These are phyloP conservation scores for Candida germanica DNA, from an alignment of 805 yeast genomes.

Conservation along the genomic window DNA sequence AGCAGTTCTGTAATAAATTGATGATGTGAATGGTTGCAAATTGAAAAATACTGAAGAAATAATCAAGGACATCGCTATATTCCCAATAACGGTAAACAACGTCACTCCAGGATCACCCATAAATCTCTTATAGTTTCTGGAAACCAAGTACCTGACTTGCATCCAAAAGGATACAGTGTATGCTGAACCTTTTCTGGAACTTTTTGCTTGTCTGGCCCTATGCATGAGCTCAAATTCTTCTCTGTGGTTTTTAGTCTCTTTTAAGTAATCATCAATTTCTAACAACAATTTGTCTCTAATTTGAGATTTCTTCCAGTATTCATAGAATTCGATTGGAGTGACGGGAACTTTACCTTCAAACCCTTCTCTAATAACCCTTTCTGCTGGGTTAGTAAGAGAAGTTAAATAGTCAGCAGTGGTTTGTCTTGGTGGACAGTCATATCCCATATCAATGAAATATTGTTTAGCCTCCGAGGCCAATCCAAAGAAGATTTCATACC, in stretches of 20 bases:
- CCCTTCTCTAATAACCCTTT: conserved; percentile 51
- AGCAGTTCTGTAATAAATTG: conserved; percentile 64
- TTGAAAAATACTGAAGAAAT: conserved; percentile 60
- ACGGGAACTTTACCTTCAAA: conserved; percentile 53
- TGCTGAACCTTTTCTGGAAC: conserved; percentile 31
- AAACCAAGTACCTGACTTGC: conserved; percentile 51
- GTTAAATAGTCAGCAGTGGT: conserved; percentile 69
- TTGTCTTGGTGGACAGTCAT: conserved; percentile 58
- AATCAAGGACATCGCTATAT: conserved; percentile 54
- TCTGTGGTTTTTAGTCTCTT: conserved; percentile 18
- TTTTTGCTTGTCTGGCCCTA: conserved; percentile 39
- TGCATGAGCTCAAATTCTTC: conserved; percentile 20
- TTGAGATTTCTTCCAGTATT: conserved; percentile 55
- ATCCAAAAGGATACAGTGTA: conserved; percentile 44
- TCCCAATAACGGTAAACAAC: conserved; percentile 48
- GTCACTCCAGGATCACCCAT: conserved; percentile 58
- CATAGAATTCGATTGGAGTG: conserved; percentile 56
- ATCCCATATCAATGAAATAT: conserved; percentile 61
- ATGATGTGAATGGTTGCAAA: conserved; percentile 46
- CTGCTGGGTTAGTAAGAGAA: conserved; percentile 63
- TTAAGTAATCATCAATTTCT: conserved; percentile 42
- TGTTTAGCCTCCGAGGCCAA: conserved; percentile 40
- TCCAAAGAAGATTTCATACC: conserved; percentile 48
- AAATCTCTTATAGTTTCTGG: conserved; percentile 53
- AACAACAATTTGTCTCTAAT: conserved; percentile 40